Evolutionary conservation across 331 rosid species (phyloP).

Genomic region (Quercus phellos): DNA sequence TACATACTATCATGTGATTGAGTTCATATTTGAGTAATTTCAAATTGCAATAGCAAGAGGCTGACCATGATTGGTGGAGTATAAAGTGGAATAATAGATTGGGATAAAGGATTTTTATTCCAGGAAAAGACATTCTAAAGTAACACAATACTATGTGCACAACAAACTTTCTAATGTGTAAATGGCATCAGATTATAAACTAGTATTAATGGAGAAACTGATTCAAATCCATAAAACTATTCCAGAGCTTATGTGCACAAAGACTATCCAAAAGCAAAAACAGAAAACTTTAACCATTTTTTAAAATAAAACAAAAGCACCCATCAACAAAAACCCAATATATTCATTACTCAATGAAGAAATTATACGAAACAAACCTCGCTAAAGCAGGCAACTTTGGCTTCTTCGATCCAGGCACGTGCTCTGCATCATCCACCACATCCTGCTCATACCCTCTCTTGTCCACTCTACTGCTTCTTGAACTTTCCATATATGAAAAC

Average conservation of each 20-base stretch:
- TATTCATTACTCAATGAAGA: not conserved
- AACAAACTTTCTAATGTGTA: no score
- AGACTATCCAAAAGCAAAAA: not conserved
- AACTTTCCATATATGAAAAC: conserved; percentile 65
- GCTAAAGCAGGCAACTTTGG: conserved; percentile 69
- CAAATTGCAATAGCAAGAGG: not conserved
- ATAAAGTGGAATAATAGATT: no score
- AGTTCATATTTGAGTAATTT: not conserved
- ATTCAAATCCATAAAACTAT: not conserved
- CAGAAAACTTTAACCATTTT: not conserved
- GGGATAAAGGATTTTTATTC: no score
- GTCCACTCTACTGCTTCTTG: conserved; percentile 44
- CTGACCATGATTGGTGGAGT: no score
- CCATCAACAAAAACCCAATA: not conserved
- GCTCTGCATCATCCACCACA: conserved; percentile 38
- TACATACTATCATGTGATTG: not conserved
- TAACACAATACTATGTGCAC: no score
- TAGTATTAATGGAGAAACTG: no score
- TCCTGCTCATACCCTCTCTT: conserved; percentile 54
- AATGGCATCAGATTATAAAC: no score
- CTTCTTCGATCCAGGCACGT: conserved; percentile 47
- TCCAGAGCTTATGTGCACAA: not conserved
- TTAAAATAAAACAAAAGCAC: not conserved
- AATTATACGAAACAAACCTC: conserved; percentile 37
- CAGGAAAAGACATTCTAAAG: no score